Conservation (phyloP, 306 rosid species). For the Inga laurina region DNA sequence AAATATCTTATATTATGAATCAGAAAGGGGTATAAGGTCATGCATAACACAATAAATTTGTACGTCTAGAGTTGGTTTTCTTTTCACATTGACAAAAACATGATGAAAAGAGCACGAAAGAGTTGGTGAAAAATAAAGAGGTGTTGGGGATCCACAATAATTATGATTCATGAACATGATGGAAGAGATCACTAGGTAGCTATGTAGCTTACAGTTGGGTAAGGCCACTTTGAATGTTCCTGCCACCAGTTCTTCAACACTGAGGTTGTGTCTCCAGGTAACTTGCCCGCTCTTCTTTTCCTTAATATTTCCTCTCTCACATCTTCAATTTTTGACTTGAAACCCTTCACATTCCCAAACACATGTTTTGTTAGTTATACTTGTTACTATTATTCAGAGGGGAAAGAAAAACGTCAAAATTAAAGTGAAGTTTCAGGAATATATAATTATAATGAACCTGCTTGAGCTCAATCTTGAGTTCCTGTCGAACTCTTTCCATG, state of each 20-base stretch:
- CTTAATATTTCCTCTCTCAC: constrained; percentile 96
- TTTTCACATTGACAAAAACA: background rate
- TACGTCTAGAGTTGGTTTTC: constrained; percentile 3
- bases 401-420: background rate
- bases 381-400: constrained; percentile 6
- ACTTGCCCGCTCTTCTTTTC: constrained; percentile 95
- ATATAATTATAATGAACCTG: constrained; percentile 48
- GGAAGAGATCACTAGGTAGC: background rate
- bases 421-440: background rate
- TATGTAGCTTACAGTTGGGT: constrained; percentile 74
- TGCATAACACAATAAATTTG: background rate
- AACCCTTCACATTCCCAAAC: constrained; percentile 55
- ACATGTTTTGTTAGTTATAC: background rate
- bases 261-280: constrained; percentile 96
- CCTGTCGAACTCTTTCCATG: constrained; percentile 97
- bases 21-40: too few species aligned
- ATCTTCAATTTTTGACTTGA: constrained; percentile 96
- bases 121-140: background rate
- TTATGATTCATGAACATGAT: background rate
- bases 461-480: constrained; percentile 92
- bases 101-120: background rate
- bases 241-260: constrained; percentile 98
- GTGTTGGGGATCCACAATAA: background rate
- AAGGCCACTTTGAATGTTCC: constrained; percentile 99
- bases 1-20: too few species aligned